These are phyloP conservation scores for Penicillium occitanis DNA, from an alignment of 2,329 filamentous ascomycete genomes.

Conservation along the genomic window DNA sequence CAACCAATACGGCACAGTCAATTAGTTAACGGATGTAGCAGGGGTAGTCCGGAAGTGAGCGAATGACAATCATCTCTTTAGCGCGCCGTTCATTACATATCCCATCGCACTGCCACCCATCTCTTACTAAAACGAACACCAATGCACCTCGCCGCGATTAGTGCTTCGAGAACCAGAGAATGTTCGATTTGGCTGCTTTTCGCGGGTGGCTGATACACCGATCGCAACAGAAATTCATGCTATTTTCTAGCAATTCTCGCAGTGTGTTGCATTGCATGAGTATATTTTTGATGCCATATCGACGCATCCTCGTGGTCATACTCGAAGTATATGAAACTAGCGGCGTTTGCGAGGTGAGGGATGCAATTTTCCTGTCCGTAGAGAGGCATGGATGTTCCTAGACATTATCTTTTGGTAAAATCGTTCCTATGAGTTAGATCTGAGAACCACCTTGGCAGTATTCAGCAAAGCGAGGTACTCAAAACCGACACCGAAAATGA, in stretches of 20 bases:
- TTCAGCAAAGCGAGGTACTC: not conserved
- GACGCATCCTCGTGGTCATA: not conserved
- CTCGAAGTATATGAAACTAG: not conserved
- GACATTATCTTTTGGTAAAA: not conserved
- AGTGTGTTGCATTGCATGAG: not conserved
- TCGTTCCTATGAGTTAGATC: not conserved
- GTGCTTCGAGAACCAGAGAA: not conserved
- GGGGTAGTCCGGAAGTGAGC: not conserved
- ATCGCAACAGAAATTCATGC: not conserved
- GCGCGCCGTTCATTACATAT: not conserved
- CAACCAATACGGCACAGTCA: not conserved
- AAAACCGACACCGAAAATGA: not conserved
- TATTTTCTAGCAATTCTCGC: not conserved
- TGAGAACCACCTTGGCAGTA: no score
- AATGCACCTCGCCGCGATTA: constrained; percentile 8
- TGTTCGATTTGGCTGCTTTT: not conserved
- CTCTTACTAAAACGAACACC: not conserved
- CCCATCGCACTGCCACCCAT: not conserved
- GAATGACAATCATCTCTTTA: not conserved
- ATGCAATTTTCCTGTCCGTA: not conserved
- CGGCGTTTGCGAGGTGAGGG: not conserved
- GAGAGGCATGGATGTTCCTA: not conserved
- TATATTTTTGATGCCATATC: not conserved
- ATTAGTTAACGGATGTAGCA: not conserved
- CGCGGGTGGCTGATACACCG: not conserved